Evolutionary conservation across 2,329 filamentous ascomycete genomes (phyloP).

Genomic region (Trichoderma oligosporum): DNA sequence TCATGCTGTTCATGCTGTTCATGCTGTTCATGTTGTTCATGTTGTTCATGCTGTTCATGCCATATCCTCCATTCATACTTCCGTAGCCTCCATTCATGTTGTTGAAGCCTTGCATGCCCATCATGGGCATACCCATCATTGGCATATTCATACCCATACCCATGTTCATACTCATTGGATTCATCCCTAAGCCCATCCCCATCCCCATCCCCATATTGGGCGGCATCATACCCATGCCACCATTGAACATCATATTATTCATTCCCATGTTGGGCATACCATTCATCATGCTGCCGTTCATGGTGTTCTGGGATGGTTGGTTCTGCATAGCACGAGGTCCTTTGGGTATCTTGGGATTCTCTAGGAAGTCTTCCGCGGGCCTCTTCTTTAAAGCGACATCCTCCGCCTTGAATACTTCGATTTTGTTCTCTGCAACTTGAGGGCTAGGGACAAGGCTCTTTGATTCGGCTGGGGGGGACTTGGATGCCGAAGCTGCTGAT

Average conservation of each 20-base stretch:
- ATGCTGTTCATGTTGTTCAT: conserved; percentile 23
- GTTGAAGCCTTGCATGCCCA: conserved; percentile 23
- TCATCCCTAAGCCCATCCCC: conserved; percentile 25
- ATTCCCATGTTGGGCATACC: conserved; percentile 39
- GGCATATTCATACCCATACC: conserved; percentile 30
- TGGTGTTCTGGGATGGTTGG: conserved; percentile 45
- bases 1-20: conserved; percentile 24
- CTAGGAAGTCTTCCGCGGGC: conserved; percentile 67
- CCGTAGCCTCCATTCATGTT: conserved; percentile 33
- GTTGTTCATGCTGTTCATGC: conserved; percentile 33
- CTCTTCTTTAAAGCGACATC: conserved; percentile 66
- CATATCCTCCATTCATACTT: conserved; percentile 33
- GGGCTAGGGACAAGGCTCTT: conserved; percentile 30
- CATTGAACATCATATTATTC: conserved; percentile 38
- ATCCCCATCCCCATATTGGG: conserved; percentile 38
- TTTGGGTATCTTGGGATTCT: conserved; percentile 63
- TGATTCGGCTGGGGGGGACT: conserved; percentile 31
- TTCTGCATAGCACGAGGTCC: conserved; percentile 62
- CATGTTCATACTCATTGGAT: conserved; percentile 29
- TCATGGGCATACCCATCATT: conserved; percentile 31
- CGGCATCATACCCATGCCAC: conserved; percentile 35
- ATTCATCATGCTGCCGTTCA: conserved; percentile 47
- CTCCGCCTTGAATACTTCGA: conserved; percentile 30
- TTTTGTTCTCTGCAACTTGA: conserved; percentile 37
- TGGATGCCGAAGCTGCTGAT: conserved; percentile 21